These are phyloP conservation scores for Asclepias syriaca DNA, from an alignment of 257 asterid species.

Conservation along the genomic window DNA sequence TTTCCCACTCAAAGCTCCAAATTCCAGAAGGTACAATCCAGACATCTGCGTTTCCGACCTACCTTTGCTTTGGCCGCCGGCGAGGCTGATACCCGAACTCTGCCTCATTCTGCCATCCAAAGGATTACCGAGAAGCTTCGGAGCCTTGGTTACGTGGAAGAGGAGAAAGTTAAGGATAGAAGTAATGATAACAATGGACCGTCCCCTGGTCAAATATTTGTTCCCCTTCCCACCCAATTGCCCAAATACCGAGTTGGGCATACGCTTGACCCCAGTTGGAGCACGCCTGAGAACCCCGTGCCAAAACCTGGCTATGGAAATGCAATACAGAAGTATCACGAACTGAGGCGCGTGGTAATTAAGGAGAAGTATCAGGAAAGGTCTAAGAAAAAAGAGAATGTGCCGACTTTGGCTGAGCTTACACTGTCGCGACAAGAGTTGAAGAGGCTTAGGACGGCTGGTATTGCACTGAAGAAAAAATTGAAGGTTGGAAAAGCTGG, in stretches of 20 bases:
- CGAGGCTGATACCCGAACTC: slow-evolving; percentile 28
- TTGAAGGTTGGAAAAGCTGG: slow-evolving; percentile 85
- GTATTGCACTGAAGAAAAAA: slow-evolving; percentile 63
- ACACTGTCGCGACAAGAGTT: slow-evolving; percentile 56
- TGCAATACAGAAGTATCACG: slow-evolving; percentile 62
- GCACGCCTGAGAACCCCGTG: slow-evolving; percentile 85
- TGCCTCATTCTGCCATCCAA: slow-evolving; percentile 67
- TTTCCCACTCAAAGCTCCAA: slow-evolving; percentile 16
- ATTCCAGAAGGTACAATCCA: slow-evolving; percentile 13
- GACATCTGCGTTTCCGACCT: slow-evolving; percentile 33
- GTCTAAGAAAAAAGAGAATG: slow-evolving; percentile 43
- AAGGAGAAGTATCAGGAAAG: slow-evolving; percentile 65
- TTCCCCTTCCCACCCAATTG: slow-evolving; percentile 62
- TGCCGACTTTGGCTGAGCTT: slow-evolving; percentile 84
- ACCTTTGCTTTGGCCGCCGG: slow-evolving; percentile 32
- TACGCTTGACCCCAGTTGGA: slow-evolving; percentile 93
- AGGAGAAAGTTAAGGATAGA: slow-evolving; percentile 21
- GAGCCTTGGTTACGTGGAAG: slow-evolving; percentile 74
- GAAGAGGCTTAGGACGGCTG: slow-evolving; percentile 58
- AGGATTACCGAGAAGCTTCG: slow-evolving; percentile 89
- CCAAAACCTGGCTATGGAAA: slow-evolving; percentile 74
- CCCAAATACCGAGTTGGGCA: slow-evolving; percentile 86
- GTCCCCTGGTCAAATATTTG: slow-evolving; percentile 80
- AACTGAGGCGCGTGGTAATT: slow-evolving; percentile 44
- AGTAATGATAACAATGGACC: slow-evolving; percentile 13